These are phyloP conservation scores for Sporothrix sp. DNA, from an alignment of 2,329 filamentous ascomycete species.

Conservation along the genomic window DNA sequence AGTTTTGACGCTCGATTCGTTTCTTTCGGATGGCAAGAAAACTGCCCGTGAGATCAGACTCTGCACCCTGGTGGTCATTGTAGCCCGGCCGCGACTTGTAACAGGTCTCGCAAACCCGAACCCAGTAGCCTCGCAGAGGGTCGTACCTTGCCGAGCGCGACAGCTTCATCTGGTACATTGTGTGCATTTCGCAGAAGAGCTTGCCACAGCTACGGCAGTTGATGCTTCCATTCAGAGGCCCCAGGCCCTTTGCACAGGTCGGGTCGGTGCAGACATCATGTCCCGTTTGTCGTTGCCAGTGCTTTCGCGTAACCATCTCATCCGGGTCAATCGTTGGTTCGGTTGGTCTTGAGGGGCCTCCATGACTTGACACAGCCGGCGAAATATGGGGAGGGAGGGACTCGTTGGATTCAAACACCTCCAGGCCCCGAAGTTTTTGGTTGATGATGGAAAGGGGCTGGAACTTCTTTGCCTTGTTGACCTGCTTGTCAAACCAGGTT, in stretches of 20 bases:
- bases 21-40: slow-evolving; percentile 66
- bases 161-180: slow-evolving; percentile 99
- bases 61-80: slow-evolving; percentile 70
- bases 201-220: slow-evolving; percentile 91
- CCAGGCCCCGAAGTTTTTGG: slow-evolving; percentile 84
- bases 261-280: slow-evolving; percentile 83
- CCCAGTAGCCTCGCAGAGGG: slow-evolving; percentile 84
- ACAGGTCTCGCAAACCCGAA: slow-evolving; percentile 94
- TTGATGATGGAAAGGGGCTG: slow-evolving; percentile 86
- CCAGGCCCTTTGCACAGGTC: slow-evolving; percentile 69
- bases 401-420: slow-evolving; percentile 90
- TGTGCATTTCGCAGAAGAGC: slow-evolving; percentile 93
- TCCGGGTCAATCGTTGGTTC: slow-evolving; percentile 61
- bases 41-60: slow-evolving; percentile 59
- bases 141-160: slow-evolving; percentile 84
- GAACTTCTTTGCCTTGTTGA: slow-evolving; percentile 85
- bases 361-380: slow-evolving; percentile 20
- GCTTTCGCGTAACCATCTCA: slow-evolving; percentile 73
- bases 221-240: slow-evolving; percentile 69
- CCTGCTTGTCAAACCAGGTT: slow-evolving; percentile 93
- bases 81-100: slow-evolving; percentile 95
- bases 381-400: slow-evolving; percentile 32
- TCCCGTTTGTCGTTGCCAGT: slow-evolving; percentile 74
- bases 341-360: slow-evolving; percentile 30
- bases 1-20: slow-evolving; percentile 70